Conservation (phyloP, 257 asterid species). For the Marsdenia floribunda region DNA sequence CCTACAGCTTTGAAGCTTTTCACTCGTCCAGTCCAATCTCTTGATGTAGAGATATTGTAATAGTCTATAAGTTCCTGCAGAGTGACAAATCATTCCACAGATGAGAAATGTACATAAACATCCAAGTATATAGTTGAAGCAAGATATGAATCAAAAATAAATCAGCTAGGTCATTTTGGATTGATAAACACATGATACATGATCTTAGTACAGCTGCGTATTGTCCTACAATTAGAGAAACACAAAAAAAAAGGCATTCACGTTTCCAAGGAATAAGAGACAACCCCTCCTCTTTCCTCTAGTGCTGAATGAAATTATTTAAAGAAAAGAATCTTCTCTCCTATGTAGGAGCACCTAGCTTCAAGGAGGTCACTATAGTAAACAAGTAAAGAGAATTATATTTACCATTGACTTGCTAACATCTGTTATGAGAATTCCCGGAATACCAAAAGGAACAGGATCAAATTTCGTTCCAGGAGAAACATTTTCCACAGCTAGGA, state of each 20-base stretch:
- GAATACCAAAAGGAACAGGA: slow-evolving; percentile 82
- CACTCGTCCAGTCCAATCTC: slow-evolving; percentile 97
- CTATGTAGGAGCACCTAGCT: slow-evolving; percentile 1
- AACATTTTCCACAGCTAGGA: slow-evolving; percentile 90
- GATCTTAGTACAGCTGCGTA: not conserved
- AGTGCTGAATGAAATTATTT: not conserved
- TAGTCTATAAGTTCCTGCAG: slow-evolving; percentile 83
- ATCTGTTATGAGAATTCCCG: slow-evolving; percentile 87
- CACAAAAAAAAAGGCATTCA: not conserved
- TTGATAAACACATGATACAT: not conserved
- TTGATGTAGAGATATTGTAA: slow-evolving; percentile 71
- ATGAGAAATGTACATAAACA: not conserved
- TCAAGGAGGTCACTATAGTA: slow-evolving; percentile 2
- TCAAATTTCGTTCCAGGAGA: slow-evolving; percentile 91
- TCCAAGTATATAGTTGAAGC: not conserved
- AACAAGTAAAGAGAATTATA: slow-evolving; percentile 16
- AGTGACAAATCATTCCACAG: slow-evolving; percentile 8
- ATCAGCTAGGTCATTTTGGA: too few relatives aligned
- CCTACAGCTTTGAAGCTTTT: slow-evolving; percentile 85
- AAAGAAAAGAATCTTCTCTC: not conserved
- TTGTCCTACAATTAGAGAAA: not conserved
- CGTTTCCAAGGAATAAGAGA: not conserved
- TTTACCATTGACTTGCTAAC: slow-evolving; percentile 65
- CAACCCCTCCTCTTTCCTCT: not conserved
- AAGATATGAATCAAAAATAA: not conserved